Evolutionary conservation across 1,284 basidiomycete species (phyloP).

Genomic region (Leccinum fallax): DNA sequence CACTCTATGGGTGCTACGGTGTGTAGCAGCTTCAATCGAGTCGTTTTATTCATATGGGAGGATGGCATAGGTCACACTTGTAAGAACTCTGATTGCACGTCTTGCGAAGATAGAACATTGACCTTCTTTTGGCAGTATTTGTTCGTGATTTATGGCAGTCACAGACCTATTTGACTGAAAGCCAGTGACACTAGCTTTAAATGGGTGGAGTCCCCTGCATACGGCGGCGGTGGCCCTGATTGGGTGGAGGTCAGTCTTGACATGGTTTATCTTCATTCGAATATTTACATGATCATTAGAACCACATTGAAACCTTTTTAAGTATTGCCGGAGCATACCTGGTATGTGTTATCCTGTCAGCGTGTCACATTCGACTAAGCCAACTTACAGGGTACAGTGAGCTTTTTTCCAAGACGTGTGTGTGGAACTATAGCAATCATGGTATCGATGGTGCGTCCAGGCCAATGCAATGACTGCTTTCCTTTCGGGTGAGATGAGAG

Average conservation of each 20-base stretch:
- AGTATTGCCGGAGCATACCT: constrained; percentile 90
- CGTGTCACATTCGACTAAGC: constrained; percentile 6
- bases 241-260: constrained; percentile 84
- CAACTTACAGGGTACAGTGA: constrained; percentile 63
- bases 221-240: constrained; percentile 82
- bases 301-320: constrained; percentile 81
- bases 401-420: constrained; percentile 28
- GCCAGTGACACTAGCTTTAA: constrained; percentile 63
- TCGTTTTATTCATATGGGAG: not conserved
- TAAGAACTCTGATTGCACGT: constrained; percentile 33
- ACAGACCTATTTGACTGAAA: constrained; percentile 4
- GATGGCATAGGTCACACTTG: constrained; percentile 49
- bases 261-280: not conserved
- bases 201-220: constrained; percentile 91
- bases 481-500: constrained; percentile 92
- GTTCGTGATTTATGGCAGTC: constrained; percentile 41
- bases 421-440: not conserved
- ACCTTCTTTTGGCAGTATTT: constrained; percentile 54
- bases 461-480: constrained; percentile 96
- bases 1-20: constrained; percentile 91
- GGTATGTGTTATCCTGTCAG: constrained; percentile 41
- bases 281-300: constrained; percentile 34
- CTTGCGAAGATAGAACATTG: constrained; percentile 1
- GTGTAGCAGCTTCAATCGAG: constrained; percentile 22
- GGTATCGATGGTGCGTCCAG: constrained; percentile 39